phyloP scores from a whole-genome alignment of 2,329 filamentous ascomycete genomes.

The Leptographium galeiforme region DNA sequence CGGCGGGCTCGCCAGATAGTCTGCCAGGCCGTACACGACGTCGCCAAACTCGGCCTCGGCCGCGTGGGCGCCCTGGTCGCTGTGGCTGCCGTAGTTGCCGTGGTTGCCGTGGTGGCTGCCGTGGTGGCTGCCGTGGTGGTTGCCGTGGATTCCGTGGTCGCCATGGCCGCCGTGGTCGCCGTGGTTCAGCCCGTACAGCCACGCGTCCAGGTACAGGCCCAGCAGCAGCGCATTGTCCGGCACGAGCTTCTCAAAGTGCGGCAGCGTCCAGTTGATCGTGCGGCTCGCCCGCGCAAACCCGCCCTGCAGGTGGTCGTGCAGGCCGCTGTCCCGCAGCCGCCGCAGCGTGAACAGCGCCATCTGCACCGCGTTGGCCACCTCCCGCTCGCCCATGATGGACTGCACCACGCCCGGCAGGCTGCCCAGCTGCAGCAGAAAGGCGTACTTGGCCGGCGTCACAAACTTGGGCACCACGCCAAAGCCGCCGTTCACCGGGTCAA shows the following conservation, averaged over 20 bases:
- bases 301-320: slow-evolving; percentile 42
- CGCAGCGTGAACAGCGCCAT: slow-evolving; percentile 76
- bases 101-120: background rate
- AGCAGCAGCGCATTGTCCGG: slow-evolving; percentile 84
- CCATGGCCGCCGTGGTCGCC: background rate
- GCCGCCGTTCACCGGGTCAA: slow-evolving; percentile 64
- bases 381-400: slow-evolving; percentile 83
- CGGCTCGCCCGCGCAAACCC: slow-evolving; percentile 68
- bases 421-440: slow-evolving; percentile 64
- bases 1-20: slow-evolving; percentile 66
- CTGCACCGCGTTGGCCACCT: slow-evolving; percentile 57
- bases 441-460: slow-evolving; percentile 71
- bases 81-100: background rate
- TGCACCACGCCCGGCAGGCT: slow-evolving; percentile 59
- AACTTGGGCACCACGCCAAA: slow-evolving; percentile 81
- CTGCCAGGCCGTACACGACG: slow-evolving; percentile 66
- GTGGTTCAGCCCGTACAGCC: slow-evolving; percentile 37
- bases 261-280: slow-evolving; percentile 82
- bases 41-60: slow-evolving; percentile 59
- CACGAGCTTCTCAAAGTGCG: slow-evolving; percentile 95
- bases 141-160: slow-evolving; percentile 31
- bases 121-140: background rate
- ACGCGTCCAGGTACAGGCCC: slow-evolving; percentile 74
- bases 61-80: background rate
- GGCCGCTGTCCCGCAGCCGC: slow-evolving; percentile 47